These are phyloP conservation scores for Arachis stenosperma DNA, from an alignment of 306 rosid species.

Conservation along the genomic window DNA sequence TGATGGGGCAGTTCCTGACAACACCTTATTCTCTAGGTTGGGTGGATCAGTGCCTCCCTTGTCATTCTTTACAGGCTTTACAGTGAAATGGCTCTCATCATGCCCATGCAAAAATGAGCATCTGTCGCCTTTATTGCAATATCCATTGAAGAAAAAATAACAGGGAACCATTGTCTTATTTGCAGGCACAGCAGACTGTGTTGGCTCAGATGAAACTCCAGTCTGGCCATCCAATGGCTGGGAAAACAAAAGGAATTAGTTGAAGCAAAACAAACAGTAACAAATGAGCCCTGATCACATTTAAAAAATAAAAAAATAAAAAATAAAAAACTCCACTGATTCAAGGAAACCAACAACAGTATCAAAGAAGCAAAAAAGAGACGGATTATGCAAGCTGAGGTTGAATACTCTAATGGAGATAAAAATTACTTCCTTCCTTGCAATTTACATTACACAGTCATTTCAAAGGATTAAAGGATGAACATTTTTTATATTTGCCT, in stretches of 20 bases:
- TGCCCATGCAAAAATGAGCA: slow-evolving; percentile 74
- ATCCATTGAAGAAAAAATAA: slow-evolving; percentile 74
- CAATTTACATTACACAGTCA: not conserved
- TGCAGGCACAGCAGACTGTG: slow-evolving; percentile 53
- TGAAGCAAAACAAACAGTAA: slow-evolving; percentile 31
- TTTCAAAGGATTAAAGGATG: not conserved
- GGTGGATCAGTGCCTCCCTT: slow-evolving; percentile 46
- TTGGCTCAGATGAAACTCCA: slow-evolving; percentile 61
- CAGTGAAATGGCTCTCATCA: slow-evolving; percentile 43
- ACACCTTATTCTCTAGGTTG: slow-evolving; percentile 49
- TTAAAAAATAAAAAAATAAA: slow-evolving; percentile 14
- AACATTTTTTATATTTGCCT: not conserved
- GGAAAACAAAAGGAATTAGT: slow-evolving; percentile 26
- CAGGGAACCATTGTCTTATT: slow-evolving; percentile 73
- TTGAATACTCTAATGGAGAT: not conserved
- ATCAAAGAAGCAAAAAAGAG: slow-evolving; percentile 25
- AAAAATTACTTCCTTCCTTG: not conserved
- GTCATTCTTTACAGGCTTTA: slow-evolving; percentile 53
- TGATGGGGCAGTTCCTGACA: slow-evolving; percentile 40
- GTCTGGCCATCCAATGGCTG: slow-evolving; percentile 77
- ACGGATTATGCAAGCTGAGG: slow-evolving; percentile 13
- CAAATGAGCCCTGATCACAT: slow-evolving; percentile 14
- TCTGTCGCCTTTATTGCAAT: slow-evolving; percentile 78
- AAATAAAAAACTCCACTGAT: slow-evolving; percentile 1
- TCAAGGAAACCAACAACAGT: not conserved